Base-by-base conservation (phyloP, 2,329 filamentous ascomycete genomes). In the Fusarium metavorans region DNA sequence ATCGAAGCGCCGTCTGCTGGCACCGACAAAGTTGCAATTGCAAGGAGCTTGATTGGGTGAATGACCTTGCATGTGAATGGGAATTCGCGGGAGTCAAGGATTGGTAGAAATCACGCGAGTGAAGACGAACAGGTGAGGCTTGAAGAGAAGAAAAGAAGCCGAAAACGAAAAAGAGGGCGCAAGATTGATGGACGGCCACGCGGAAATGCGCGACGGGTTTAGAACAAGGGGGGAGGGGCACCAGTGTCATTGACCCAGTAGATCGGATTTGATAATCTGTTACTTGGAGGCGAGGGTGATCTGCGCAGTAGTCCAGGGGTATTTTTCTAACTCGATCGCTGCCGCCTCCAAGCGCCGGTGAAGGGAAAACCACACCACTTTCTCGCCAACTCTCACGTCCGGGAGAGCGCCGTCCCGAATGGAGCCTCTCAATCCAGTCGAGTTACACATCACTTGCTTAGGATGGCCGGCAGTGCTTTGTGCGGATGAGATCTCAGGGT, bases 141-240 rank as follows among this genome's bases (percentile, higher is more conserved):
- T 64, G 30, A n/a, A 32, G 52, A 43, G 52, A 59, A 14, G 27
- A 18, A 39, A 60, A 25, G 20, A 70, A 73, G 25, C 62, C 74
- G 73, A 81, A 76, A 74, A 76, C 73, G 74, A 76, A 69, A 70
- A 74, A 76, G 60, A 75, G 60, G 35, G 43, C 20, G 58, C 71
- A 64, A 71, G 68, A 72, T 71, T 48, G 64, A 72, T 68, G 60
- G 58, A 72, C 64, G 41, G 23, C n/a, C 20, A 58, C 20, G 66
- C 71, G 71, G 68, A 67, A 67, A 50, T 67, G 57, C 35, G 57
- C 58, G 48, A 72, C 23, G 37, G 54, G 60, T 61, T 56, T 72
- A 27, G 72, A 23, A 48, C 34, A 23, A 60, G 64, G 66, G 71
- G 72, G 43, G 11, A 16, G 16, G 62, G n/a, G 13, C n/a, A 57